These are phyloP conservation scores for Biscogniauxia sp. DNA, from an alignment of 2,329 filamentous ascomycete species.

Conservation along the genomic window DNA sequence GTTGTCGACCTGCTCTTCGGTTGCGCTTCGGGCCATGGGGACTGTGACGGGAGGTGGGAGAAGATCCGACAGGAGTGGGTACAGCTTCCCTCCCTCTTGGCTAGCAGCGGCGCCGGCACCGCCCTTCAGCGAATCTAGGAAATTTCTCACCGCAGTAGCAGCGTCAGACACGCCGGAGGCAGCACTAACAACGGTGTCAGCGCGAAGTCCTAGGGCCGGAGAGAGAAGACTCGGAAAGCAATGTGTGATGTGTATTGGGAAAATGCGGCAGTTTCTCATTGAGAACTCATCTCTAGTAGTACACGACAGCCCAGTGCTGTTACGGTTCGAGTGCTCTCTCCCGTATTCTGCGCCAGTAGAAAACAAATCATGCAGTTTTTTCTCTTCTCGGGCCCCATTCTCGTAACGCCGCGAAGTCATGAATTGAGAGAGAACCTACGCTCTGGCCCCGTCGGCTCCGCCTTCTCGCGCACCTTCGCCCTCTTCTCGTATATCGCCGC, in stretches of 20 bases:
- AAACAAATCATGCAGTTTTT: constrained; percentile 18
- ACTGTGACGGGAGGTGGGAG: constrained; percentile 76
- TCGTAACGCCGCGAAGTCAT: constrained; percentile 29
- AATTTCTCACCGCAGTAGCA: constrained; percentile 78
- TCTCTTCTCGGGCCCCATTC: constrained; percentile 11
- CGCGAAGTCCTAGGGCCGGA: constrained; percentile 22
- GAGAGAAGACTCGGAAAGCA: constrained; percentile 4
- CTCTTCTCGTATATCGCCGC: constrained; percentile 88
- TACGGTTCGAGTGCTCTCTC: constrained; percentile 12
- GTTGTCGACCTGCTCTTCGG: constrained; percentile 66
- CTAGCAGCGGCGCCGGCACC: constrained; percentile 41
- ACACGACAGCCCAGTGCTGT: constrained; percentile 20
- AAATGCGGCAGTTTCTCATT: constrained; percentile 22
- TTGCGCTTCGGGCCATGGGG: constrained; percentile 65
- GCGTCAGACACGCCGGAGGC: constrained; percentile 64
- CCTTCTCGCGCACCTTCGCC: constrained; percentile 86
- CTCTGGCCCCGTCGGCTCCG: constrained; percentile 95
- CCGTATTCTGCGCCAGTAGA: constrained; percentile 10
- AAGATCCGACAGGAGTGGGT: constrained; percentile 83
- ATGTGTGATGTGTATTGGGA: constrained; percentile 6
- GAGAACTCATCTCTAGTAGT: constrained; percentile 29
- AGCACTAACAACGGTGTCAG: constrained; percentile 54
- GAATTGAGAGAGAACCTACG: constrained; percentile 73
- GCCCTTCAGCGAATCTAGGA: constrained; percentile 77
- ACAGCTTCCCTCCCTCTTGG: constrained; percentile 59